phyloP scores from a whole-genome alignment of 371 early-diverging fungal species.

The Rhizopus arrhizus region DNA sequence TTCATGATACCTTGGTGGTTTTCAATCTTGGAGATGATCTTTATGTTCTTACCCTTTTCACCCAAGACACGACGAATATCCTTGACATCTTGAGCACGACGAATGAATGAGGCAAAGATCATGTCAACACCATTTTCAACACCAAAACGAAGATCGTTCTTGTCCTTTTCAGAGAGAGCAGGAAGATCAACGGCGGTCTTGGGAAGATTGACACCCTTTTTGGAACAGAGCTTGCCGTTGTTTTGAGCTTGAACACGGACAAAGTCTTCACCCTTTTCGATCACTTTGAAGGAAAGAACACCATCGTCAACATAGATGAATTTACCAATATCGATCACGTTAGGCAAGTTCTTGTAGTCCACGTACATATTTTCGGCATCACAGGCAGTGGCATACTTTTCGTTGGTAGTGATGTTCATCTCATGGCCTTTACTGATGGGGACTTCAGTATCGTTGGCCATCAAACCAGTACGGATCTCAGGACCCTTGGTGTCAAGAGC shows the following conservation, averaged over 20 bases:
- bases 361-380: conserved; percentile 76
- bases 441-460: conserved; percentile 64
- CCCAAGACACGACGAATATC: conserved; percentile 81
- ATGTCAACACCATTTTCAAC: conserved; percentile 91
- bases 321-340: conserved; percentile 75
- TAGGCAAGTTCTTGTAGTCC: conserved; percentile 84
- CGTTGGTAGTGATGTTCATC: conserved; percentile 80
- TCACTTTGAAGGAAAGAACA: conserved; percentile 78
- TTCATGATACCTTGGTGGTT: conserved; percentile 88
- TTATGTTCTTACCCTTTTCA: conserved; percentile 77
- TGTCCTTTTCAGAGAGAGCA: conserved; percentile 91
- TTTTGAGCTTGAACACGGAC: conserved; percentile 73
- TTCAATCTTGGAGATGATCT: conserved; percentile 94
- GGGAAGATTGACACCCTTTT: conserved; percentile 89
- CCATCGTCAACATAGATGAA: conserved; percentile 85
- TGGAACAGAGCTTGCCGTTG: conserved; percentile 69
- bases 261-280: conserved; percentile 58
- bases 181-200: conserved; percentile 81
- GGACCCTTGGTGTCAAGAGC: conserved; percentile 89
- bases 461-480: conserved; percentile 82
- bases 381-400: conserved; percentile 61
- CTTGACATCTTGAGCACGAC: conserved; percentile 84
- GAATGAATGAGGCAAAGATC: conserved; percentile 96
- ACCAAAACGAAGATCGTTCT: conserved; percentile 84
- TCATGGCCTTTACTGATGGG: conserved; percentile 67